These are phyloP conservation scores for Brasilioporus rufonigricans DNA, from an alignment of 768 basidiomycete species.

Conservation along the genomic window DNA sequence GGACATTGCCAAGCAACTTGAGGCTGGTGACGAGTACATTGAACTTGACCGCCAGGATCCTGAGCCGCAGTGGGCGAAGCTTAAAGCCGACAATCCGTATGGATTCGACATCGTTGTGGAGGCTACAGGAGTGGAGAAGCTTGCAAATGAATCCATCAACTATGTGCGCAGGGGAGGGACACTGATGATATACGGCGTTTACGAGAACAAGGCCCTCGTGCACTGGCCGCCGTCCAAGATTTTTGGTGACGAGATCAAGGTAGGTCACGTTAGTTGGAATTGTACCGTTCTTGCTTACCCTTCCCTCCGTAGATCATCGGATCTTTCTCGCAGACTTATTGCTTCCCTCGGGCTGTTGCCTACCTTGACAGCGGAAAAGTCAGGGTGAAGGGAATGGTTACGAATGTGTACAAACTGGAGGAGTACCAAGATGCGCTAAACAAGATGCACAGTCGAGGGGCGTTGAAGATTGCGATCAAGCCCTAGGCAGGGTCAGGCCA, in stretches of 20 bases:
- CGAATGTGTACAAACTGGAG: constrained; percentile 63
- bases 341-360: constrained; percentile 88
- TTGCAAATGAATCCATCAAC: constrained; percentile 88
- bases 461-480: constrained; percentile 61
- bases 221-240: constrained; percentile 88
- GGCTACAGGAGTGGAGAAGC: constrained; percentile 79
- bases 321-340: constrained; percentile 85
- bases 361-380: constrained; percentile 88
- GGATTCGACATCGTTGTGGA: constrained; percentile 88
- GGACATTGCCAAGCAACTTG: constrained; percentile 76
- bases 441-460: constrained; percentile 65
- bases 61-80: constrained; percentile 72
- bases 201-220: constrained; percentile 80
- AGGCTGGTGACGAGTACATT: constrained; percentile 82
- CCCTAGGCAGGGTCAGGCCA: constrained; percentile 34
- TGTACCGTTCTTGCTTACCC: not conserved
- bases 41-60: constrained; percentile 79
- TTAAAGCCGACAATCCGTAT: constrained; percentile 79
- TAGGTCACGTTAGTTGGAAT: constrained; percentile 17
- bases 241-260: constrained; percentile 67
- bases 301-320: constrained; percentile 65
- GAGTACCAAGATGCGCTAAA: constrained; percentile 70
- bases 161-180: constrained; percentile 86
- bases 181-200: constrained; percentile 88
- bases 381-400: constrained; percentile 77